A percentile compares a stretch with the other conserved stretches of the same genome.
These are phyloP conservation scores for Euphorbia tirucalli DNA, from an alignment of 345 rosid genomes.

Conservation along the genomic window DNA sequence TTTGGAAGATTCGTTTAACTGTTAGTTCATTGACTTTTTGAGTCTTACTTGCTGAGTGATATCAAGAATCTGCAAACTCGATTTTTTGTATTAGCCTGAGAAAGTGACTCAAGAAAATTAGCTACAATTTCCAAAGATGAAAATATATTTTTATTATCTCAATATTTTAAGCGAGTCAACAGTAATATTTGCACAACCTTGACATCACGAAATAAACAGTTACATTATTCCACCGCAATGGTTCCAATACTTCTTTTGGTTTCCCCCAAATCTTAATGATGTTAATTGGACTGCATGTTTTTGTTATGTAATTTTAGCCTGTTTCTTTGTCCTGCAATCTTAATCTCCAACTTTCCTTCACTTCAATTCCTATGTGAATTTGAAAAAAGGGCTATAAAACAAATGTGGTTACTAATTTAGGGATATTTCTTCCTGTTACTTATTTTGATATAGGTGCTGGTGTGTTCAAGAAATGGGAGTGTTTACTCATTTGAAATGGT, in stretches of 20 bases:
- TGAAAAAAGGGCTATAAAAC: background rate
- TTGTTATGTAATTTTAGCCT: background rate
- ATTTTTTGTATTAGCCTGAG: background rate
- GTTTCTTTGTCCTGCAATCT: background rate
- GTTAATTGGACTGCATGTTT: background rate
- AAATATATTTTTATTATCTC: background rate
- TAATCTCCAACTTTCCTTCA: background rate
- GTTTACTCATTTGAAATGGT: slow-evolving; percentile 72
- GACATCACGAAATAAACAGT: too few relatives aligned
- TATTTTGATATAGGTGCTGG: slow-evolving; percentile 52
- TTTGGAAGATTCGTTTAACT: background rate
- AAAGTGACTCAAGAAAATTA: background rate
- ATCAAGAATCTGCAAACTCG: slow-evolving; percentile 6
- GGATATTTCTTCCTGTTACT: background rate
- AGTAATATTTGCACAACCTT: background rate
- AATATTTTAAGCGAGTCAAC: background rate
- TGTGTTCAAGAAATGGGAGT: slow-evolving; percentile 83
- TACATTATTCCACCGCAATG: too few relatives aligned
- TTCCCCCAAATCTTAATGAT: background rate
- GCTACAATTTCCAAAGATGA: background rate
- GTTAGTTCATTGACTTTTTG: background rate
- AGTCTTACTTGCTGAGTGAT: background rate
- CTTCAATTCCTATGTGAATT: background rate
- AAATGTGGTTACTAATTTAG: background rate
- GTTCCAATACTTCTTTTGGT: background rate